Percentiles rank a stretch among this genome's conserved stretches.
Conservation (phyloP, 2,329 filamentous ascomycete species). For the Cladosporium sphaerospermum region DNA sequence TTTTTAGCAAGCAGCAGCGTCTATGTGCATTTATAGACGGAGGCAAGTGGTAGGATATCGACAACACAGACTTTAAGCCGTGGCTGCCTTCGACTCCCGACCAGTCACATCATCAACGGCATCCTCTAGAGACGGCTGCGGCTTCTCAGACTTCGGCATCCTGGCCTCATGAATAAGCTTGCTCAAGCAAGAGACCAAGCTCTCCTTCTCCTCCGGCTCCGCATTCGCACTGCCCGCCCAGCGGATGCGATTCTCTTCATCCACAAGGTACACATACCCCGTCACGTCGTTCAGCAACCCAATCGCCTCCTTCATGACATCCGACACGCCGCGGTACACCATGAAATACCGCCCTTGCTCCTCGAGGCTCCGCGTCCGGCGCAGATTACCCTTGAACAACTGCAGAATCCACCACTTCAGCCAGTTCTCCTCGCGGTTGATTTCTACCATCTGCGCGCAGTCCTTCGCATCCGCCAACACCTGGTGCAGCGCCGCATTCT, state of each 20-base stretch:
- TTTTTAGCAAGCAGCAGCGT: too few relatives aligned
- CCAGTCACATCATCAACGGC: slow-evolving; percentile 13
- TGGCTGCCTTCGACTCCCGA: background rate
- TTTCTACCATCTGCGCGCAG: slow-evolving; percentile 66
- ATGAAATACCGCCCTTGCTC: slow-evolving; percentile 56
- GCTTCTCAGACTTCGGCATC: slow-evolving; percentile 34
- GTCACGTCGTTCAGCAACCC: slow-evolving; percentile 82
- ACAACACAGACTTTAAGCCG: too few relatives aligned
- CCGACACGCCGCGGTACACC: slow-evolving; percentile 50
- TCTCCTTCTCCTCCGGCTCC: slow-evolving; percentile 59
- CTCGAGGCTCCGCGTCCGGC: slow-evolving; percentile 41
- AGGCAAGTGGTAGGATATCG: too few relatives aligned
- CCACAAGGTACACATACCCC: slow-evolving; percentile 87
- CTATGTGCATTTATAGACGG: too few relatives aligned
- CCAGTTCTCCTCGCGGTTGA: slow-evolving; percentile 82
- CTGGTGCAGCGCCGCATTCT: slow-evolving; percentile 64
- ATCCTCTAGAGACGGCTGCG: slow-evolving; percentile 35
- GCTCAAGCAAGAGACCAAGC: slow-evolving; percentile 58
- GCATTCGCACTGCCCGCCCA: slow-evolving; percentile 82
- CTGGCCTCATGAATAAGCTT: slow-evolving; percentile 54
- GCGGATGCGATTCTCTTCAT: slow-evolving; percentile 78
- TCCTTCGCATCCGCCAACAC: slow-evolving; percentile 50
- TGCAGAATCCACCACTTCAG: slow-evolving; percentile 55
- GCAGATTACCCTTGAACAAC: slow-evolving; percentile 47
- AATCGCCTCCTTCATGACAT: slow-evolving; percentile 52